These are phyloP conservation scores for Tylopilus plumbeoviolaceoides DNA, from an alignment of 768 basidiomycete genomes.

Conservation along the genomic window DNA sequence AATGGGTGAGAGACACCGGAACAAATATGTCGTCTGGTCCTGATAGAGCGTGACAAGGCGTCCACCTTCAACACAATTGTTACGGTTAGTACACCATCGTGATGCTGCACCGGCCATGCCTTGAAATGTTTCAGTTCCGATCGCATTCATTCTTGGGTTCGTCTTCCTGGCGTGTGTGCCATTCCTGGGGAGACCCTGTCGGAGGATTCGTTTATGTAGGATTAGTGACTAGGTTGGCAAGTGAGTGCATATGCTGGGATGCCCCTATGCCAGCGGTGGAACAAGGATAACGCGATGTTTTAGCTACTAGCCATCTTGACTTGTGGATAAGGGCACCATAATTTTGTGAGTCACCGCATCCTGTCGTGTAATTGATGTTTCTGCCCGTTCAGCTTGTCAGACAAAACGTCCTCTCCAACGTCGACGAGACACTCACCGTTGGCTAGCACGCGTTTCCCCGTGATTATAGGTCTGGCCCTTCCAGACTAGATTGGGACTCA, in stretches of 20 bases:
- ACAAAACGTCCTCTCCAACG: neutral
- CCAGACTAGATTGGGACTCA: slow-evolving; percentile 10
- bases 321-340: slow-evolving; percentile 12
- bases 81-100: slow-evolving; percentile 2
- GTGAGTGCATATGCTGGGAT: slow-evolving; percentile 7
- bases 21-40: too few species aligned
- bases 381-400: slow-evolving; percentile 8
- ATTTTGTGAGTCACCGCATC: slow-evolving; percentile 3
- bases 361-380: neutral
- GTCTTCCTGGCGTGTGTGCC: slow-evolving; percentile 1
- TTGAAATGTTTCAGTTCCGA: slow-evolving; percentile 6
- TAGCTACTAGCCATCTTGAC: slow-evolving; percentile 12
- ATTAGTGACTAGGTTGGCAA: slow-evolving; percentile 7
- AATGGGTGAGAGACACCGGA: slow-evolving; percentile 5
- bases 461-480: slow-evolving; percentile 12
- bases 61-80: slow-evolving; percentile 10
- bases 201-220: slow-evolving; percentile 10
- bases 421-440: slow-evolving; percentile 1
- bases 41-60: neutral
- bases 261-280: neutral
- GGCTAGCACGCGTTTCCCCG: slow-evolving; percentile 12
- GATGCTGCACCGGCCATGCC: neutral
- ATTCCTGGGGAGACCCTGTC: slow-evolving; percentile 9
- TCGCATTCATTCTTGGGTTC: slow-evolving; percentile 5
- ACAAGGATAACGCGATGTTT: neutral